Percentiles rank a stretch among this genome's conserved stretches.
These are phyloP conservation scores for Alternaria brassicicola DNA, from an alignment of 2,329 filamentous ascomycete species.

Conservation along the genomic window DNA sequence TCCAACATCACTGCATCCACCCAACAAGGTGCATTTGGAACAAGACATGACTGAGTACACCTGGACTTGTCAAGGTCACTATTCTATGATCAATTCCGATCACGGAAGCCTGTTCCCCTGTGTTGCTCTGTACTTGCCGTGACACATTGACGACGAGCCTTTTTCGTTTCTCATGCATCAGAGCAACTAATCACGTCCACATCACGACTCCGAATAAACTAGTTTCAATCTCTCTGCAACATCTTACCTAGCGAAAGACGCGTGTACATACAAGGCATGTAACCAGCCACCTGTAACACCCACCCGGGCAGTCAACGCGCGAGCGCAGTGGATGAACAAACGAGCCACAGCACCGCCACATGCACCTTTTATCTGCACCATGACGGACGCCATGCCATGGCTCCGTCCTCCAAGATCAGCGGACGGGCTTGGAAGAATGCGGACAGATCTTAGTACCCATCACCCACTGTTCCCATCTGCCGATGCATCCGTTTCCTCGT, in stretches of 20 bases:
- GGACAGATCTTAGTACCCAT: constrained; percentile 1
- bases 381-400: constrained; percentile 3
- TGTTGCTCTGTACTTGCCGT: background rate
- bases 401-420: constrained; percentile 2
- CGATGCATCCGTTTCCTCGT: constrained; percentile 3
- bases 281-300: background rate
- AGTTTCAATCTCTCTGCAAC: background rate
- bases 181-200: background rate
- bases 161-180: background rate
- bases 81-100: background rate
- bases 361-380: background rate
- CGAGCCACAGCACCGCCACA: constrained; percentile 8
- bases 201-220: background rate
- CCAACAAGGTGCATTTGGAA: background rate
- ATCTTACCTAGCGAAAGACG: background rate
- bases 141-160: background rate
- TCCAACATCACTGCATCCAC: background rate
- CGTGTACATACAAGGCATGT: background rate
- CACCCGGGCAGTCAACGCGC: background rate
- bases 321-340: background rate
- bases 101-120: background rate
- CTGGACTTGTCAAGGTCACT: background rate
- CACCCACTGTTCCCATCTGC: background rate
- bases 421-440: background rate
- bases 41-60: background rate